Percentiles rank a stretch among this genome's conserved stretches.
These are phyloP conservation scores for Aspergillus cejpii DNA, from an alignment of 2,329 filamentous ascomycete genomes.

Conservation along the genomic window DNA sequence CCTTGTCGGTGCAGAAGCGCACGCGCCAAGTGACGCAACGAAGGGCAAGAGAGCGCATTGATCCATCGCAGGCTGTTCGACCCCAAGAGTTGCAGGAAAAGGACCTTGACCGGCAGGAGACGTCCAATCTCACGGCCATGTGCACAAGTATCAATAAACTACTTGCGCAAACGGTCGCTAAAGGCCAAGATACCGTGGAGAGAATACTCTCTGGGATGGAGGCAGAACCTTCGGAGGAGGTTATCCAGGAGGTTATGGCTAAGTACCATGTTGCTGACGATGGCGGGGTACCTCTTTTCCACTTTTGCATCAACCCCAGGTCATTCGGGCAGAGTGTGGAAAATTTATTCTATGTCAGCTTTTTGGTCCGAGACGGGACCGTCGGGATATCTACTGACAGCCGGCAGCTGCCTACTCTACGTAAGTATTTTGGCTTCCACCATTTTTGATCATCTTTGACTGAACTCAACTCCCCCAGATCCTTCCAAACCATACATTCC, in stretches of 20 bases:
- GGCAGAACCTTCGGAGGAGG: slow-evolving; percentile 34
- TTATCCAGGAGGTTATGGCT: slow-evolving; percentile 52
- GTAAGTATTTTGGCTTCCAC: slow-evolving; percentile 49
- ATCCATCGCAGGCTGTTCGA: slow-evolving; percentile 59
- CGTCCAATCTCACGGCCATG: slow-evolving; percentile 69
- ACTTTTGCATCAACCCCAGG: slow-evolving; percentile 80
- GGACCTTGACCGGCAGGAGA: slow-evolving; percentile 68
- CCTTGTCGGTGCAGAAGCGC: slow-evolving; percentile 82
- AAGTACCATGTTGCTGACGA: slow-evolving; percentile 59
- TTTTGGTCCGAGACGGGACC: slow-evolving; percentile 80
- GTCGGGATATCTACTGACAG: slow-evolving; percentile 68
- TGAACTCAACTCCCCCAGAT: slow-evolving; percentile 31
- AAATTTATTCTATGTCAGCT: slow-evolving; percentile 94
- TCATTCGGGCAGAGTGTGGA: slow-evolving; percentile 95
- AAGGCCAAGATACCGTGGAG: slow-evolving; percentile 45
- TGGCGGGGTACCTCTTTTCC: slow-evolving; percentile 70
- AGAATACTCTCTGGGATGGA: slow-evolving; percentile 33
- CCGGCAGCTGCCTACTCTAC: slow-evolving; percentile 66
- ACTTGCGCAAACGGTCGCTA: slow-evolving; percentile 43
- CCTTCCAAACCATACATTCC: slow-evolving; percentile 43
- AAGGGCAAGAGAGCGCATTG: slow-evolving; percentile 60
- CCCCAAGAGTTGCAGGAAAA: slow-evolving; percentile 70
- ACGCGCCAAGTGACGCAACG: slow-evolving; percentile 63
- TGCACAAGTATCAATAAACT: slow-evolving; percentile 67
- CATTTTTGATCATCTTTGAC: slow-evolving; percentile 8